Base-by-base conservation (phyloP, 805 yeast species). In the Lipomyces japonicus region DNA sequence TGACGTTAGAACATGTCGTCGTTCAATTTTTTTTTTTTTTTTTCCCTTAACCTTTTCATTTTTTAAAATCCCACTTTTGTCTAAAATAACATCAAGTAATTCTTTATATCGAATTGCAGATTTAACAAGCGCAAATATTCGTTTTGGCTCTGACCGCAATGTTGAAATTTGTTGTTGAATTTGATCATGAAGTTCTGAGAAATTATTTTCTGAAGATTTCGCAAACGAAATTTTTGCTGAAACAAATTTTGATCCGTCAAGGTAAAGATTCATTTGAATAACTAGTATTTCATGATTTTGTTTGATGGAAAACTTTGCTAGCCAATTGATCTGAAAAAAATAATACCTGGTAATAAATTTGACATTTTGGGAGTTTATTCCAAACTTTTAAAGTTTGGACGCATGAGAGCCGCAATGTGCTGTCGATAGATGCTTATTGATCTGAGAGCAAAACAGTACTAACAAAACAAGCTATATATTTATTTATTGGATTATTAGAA, bases 61-160 rank as follows among this genome's bases (percentile, higher is more conserved):
- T 32, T 76, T 71, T 57, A 85, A 70, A n/a, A 93, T 68, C 59
- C 80, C 80, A 4, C 95, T 75, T 51, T 80, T 81, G 57, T 76
- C 76, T 66, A 91, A 76, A 37, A 91, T 75, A 31, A 74, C 74
- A 42, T 71, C 69, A 34, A 93, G 73, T 58, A 78, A 80, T 12
- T 80, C 81, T 60, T 80, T 80, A 66, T 82, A 86, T 63, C 78
- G 81, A 62, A 88, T 69, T 1, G 96, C 80, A 3, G 95, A 85
- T 28, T 81, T 74, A 22, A 89, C 88, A 24, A 91, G 70, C 0
- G 97, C 98, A 71, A 75, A 88, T 1, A 90, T 70, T 63, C 91
- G 96, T 61, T 85, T 86, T 1, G 97, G 95, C 51, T 88, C 79
- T 0, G 81, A 71, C 61, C 76, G 72, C 48, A 82, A 31, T 21